These are phyloP conservation scores for Vitis rotundifolia DNA, from an alignment of 164 flowering plant species.

Conservation along the genomic window DNA sequence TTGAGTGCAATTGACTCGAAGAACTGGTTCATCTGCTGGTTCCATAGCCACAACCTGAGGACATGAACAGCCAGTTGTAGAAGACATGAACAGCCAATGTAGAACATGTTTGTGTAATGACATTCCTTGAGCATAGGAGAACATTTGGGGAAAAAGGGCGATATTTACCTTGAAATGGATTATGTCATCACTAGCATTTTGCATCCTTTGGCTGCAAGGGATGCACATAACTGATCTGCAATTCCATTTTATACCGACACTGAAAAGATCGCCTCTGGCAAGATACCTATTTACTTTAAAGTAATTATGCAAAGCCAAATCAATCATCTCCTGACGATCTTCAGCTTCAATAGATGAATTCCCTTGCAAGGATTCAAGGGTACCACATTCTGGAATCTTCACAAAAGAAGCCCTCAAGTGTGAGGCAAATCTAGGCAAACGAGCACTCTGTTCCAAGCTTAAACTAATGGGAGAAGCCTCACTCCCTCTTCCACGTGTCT, in stretches of 20 bases:
- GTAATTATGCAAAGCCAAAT: constrained; percentile 64
- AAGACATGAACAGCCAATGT: not conserved
- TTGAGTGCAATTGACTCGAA: constrained; percentile 63
- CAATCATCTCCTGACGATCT: constrained; percentile 81
- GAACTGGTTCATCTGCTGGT: constrained; percentile 66
- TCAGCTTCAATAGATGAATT: constrained; percentile 59
- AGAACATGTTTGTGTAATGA: not conserved
- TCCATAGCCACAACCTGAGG: constrained; percentile 81
- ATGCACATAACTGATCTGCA: constrained; percentile 82
- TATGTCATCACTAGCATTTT: constrained; percentile 19
- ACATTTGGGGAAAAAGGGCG: not conserved
- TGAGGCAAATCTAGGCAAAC: constrained; percentile 70
- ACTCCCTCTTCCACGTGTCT: constrained; percentile 14
- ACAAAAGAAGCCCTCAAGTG: constrained; percentile 86
- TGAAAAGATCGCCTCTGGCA: constrained; percentile 70
- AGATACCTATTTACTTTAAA: constrained; percentile 79
- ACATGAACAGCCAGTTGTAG: constrained; percentile 5
- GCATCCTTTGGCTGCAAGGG: constrained; percentile 49
- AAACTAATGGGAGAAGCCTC: constrained; percentile 32
- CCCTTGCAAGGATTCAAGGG: constrained; percentile 62
- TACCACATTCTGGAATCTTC: constrained; percentile 87
- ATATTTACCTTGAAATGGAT: constrained; percentile 76
- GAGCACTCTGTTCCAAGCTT: constrained; percentile 43
- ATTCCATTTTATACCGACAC: constrained; percentile 66
- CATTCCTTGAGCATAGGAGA: constrained; percentile 6